Evolutionary conservation across 306 rosid species (phyloP).

Genomic region (Dryas alaskensis): DNA sequence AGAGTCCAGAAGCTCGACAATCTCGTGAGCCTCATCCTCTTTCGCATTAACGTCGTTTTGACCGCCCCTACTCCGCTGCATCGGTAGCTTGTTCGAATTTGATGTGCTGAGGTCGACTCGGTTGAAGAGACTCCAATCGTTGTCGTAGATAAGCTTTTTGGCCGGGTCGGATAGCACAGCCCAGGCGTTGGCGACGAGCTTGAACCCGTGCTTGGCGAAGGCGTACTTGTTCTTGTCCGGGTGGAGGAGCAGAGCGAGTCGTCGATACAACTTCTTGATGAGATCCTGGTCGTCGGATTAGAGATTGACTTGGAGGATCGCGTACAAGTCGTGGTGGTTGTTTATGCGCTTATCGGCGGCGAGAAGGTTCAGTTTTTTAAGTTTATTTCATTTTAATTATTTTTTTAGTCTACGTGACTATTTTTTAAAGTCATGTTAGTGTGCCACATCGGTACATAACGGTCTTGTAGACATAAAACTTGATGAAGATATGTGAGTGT

Average conservation of each 20-base stretch:
- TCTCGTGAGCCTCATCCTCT: conserved; percentile 23
- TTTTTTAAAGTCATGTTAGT: no score
- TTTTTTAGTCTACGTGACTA: no score
- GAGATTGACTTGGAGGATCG: conserved; percentile 58
- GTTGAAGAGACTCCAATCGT: conserved; percentile 44
- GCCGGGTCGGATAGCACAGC: conserved; percentile 57
- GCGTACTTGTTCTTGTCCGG: conserved; percentile 71
- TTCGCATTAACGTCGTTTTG: conserved; percentile 1
- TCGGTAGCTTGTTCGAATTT: conserved; percentile 40
- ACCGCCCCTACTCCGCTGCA: conserved; percentile 38
- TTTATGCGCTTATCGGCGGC: conserved; percentile 42
- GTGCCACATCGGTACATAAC: no score
- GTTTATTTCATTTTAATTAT: no score
- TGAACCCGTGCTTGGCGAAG: conserved; percentile 64
- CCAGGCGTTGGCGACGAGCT: conserved; percentile 83
- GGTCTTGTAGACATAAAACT: no score
- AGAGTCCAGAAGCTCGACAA: conserved; percentile 75
- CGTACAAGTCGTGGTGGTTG: conserved; percentile 66
- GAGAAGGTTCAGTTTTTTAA: no score
- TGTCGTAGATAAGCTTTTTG: conserved; percentile 54
- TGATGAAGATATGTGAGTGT: no score
- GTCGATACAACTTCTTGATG: conserved; percentile 61
- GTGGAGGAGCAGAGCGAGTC: conserved; percentile 70
- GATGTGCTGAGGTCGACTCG: conserved; percentile 31
- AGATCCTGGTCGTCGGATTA: conserved; percentile 42